These are phyloP conservation scores for Salix brachista DNA, from an alignment of 345 rosid species.

Conservation along the genomic window DNA sequence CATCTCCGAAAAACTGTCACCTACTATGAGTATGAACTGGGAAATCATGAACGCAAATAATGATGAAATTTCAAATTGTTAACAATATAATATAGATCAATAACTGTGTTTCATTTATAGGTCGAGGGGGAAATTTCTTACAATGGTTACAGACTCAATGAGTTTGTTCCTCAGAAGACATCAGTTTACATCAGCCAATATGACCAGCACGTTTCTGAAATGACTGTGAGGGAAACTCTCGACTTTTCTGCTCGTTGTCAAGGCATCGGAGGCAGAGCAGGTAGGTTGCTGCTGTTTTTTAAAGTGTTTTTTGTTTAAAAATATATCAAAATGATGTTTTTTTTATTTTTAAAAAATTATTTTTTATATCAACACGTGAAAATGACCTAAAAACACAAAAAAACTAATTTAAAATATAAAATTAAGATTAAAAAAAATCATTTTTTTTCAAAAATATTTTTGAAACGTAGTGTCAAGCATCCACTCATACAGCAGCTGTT, in stretches of 20 bases:
- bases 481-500: background rate
- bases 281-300: background rate
- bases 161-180: constrained; percentile 40
- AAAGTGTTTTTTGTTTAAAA: no score
- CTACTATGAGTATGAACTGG: background rate
- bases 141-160: constrained; percentile 32
- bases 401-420: no score
- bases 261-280: constrained; percentile 36
- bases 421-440: no score
- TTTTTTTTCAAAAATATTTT: no score
- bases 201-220: constrained; percentile 34
- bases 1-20: background rate
- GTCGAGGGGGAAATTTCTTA: constrained; percentile 31
- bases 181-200: constrained; percentile 42
- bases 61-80: no score
- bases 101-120: constrained; percentile 2
- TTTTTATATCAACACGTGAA: no score
- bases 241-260: constrained; percentile 43
- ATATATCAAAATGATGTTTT: no score
- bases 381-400: no score
- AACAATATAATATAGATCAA: no score
- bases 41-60: no score
- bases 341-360: no score
- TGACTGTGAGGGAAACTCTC: constrained; percentile 42
- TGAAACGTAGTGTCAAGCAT: no score